Conservation (phyloP, 768 basidiomycete species). For the Phanerochaete sordida region DNA sequence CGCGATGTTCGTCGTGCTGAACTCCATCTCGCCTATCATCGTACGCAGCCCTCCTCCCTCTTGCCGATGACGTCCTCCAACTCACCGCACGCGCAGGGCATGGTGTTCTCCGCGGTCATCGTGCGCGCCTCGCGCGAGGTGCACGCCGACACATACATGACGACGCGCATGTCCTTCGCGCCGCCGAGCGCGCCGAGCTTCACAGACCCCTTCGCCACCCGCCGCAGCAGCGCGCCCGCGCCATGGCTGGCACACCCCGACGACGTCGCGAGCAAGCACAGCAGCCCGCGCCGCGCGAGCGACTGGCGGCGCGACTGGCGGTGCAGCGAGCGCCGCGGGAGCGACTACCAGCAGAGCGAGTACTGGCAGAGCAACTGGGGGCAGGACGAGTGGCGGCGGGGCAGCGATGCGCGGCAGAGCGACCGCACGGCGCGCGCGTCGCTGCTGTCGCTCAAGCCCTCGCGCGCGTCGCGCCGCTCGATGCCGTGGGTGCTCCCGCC, state of each 20-base stretch:
- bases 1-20: conserved; percentile 11
- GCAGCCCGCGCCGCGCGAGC: too few relatives aligned
- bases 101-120: conserved; percentile 24
- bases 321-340: too few relatives aligned
- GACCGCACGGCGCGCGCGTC: neutral
- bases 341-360: too few relatives aligned
- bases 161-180: neutral
- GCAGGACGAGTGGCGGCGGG: too few relatives aligned
- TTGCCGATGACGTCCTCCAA: neutral
- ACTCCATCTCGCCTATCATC: conserved; percentile 7
- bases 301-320: too few relatives aligned
- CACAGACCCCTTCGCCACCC: neutral
- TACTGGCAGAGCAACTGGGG: too few relatives aligned
- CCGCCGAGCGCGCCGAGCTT: neutral
- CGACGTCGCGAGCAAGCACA: too few relatives aligned
- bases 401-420: too few relatives aligned
- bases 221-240: neutral
- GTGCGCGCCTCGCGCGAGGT: conserved; percentile 17
- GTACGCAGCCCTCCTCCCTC: neutral
- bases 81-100: neutral
- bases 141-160: neutral
- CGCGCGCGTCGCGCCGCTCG: neutral
- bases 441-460: neutral
- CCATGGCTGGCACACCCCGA: too few relatives aligned
- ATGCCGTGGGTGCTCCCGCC: neutral